Percentiles rank a stretch among this genome's conserved stretches.
Evolutionary conservation across 176 grass and related monocot species (phyloP).

Genomic region (Guadua angustifolia): DNA sequence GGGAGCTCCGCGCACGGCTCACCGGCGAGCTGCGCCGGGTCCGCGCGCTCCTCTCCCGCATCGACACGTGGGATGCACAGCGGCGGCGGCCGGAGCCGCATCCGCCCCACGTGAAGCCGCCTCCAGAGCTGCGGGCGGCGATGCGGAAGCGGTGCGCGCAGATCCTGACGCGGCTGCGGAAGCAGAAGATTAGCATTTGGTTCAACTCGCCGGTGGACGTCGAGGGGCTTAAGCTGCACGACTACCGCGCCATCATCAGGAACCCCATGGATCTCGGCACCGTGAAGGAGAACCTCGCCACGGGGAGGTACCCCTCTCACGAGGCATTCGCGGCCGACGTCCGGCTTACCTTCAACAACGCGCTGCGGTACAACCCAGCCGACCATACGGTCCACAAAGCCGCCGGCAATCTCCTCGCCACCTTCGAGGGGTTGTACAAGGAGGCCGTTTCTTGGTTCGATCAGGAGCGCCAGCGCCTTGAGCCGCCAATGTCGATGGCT

Average conservation of each 20-base stretch:
- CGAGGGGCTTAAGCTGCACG: constrained; percentile 69
- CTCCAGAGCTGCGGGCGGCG: constrained; percentile 45
- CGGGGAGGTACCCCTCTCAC: constrained; percentile 60
- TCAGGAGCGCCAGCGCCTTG: constrained; percentile 40
- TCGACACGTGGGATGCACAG: constrained; percentile 53
- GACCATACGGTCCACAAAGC: constrained; percentile 69
- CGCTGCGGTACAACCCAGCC: constrained; percentile 74
- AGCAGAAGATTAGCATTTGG: constrained; percentile 73
- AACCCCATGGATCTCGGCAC: constrained; percentile 94
- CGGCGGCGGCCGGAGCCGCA: background rate
- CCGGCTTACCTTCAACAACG: constrained; percentile 80
- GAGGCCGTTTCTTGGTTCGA: constrained; percentile 61
- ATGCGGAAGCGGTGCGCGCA: constrained; percentile 69
- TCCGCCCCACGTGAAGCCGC: background rate
- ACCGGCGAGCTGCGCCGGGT: constrained; percentile 74
- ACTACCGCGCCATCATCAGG: constrained; percentile 80
- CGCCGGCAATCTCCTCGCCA: constrained; percentile 52
- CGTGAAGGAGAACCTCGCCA: constrained; percentile 65
- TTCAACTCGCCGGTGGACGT: constrained; percentile 86
- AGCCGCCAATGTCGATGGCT: constrained; percentile 9
- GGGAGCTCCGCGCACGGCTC: constrained; percentile 60
- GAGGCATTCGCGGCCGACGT: constrained; percentile 69
- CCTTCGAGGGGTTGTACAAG: constrained; percentile 61
- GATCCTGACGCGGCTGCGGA: constrained; percentile 71
- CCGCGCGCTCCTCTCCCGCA: constrained; percentile 59